phyloP scores from a whole-genome alignment of 495 filamentous ascomycete genomes.

The Cercophora samala region DNA sequence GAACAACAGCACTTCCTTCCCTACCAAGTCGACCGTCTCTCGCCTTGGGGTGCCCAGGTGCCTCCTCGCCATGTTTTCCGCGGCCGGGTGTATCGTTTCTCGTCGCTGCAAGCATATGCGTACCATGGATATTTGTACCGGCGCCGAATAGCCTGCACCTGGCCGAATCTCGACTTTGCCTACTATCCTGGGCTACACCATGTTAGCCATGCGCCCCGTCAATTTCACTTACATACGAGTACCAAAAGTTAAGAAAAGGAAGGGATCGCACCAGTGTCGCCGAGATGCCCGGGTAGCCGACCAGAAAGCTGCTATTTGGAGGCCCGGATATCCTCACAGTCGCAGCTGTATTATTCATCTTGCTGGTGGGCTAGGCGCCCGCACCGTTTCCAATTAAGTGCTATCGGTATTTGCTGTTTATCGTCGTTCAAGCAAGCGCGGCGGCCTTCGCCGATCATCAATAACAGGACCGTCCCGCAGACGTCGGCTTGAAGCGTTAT shows the following conservation, averaged over 20 bases:
- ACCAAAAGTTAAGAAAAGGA: constrained; percentile 1
- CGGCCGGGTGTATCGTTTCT: constrained; percentile 94
- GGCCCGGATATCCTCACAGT: constrained; percentile 96
- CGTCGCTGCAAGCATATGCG: constrained; percentile 88
- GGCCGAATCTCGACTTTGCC: constrained; percentile 98
- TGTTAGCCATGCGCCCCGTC: constrained; percentile 25
- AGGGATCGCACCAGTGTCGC: constrained; percentile 78
- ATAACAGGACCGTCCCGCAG: constrained; percentile 15
- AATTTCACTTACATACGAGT: constrained; percentile 3
- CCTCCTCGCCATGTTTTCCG: constrained; percentile 88
- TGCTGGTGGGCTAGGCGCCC: constrained; percentile 8
- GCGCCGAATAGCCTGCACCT: constrained; percentile 72
- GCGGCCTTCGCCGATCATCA: constrained; percentile 29
- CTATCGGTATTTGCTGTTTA: constrained; percentile 19
- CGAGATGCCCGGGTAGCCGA: constrained; percentile 96
- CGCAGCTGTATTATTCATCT: constrained; percentile 53
- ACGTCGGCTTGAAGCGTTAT: constrained; percentile 21
- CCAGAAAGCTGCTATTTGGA: constrained; percentile 92
- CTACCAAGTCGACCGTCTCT: constrained; percentile 87
- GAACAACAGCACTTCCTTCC: constrained; percentile 91
- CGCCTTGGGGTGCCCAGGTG: constrained; percentile 88
- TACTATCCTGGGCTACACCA: constrained; percentile 80
- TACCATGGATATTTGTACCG: constrained; percentile 87
- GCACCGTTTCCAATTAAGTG: not conserved
- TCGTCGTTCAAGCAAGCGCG: constrained; percentile 15